Conservation (phyloP, 2,329 filamentous ascomycete species). For the Calonectria montana region DNA sequence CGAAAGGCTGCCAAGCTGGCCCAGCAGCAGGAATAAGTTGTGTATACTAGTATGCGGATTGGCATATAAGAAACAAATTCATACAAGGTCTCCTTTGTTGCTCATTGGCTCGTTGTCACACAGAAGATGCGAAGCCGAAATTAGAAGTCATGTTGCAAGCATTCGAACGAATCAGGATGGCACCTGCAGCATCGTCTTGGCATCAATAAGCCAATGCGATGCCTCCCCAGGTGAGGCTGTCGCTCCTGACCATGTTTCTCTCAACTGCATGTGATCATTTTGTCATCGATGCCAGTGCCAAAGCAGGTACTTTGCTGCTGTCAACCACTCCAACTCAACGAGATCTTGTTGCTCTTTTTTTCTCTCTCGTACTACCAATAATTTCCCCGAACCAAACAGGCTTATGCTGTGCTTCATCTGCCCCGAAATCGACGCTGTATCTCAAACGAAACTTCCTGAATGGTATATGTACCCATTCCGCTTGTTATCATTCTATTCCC, state of each 20-base stretch:
- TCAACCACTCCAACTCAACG: too few species aligned
- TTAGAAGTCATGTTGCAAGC: neutral
- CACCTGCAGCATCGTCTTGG: neutral
- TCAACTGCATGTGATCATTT: neutral
- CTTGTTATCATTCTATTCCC: neutral
- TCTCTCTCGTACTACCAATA: neutral
- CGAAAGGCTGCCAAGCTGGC: conserved; percentile 63
- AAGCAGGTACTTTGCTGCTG: neutral
- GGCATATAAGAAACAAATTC: conserved; percentile 38
- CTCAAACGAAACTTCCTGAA: neutral
- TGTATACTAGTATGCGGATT: conserved; percentile 43
- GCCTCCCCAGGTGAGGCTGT: neutral
- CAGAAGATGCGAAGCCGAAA: neutral
- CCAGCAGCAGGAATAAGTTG: conserved; percentile 48
- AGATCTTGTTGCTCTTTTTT: too few species aligned
- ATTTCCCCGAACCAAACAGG: neutral
- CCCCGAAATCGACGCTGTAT: neutral
- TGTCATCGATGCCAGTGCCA: neutral
- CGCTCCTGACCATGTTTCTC: too few species aligned
- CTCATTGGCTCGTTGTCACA: neutral
- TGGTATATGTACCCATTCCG: neutral
- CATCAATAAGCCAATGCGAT: neutral
- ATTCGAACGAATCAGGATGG: neutral
- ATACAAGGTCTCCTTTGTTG: conserved; percentile 27
- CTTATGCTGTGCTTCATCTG: neutral